Evolutionary conservation across 2,329 filamentous ascomycete genomes (phyloP).

Genomic region (Beauveria sp.): DNA sequence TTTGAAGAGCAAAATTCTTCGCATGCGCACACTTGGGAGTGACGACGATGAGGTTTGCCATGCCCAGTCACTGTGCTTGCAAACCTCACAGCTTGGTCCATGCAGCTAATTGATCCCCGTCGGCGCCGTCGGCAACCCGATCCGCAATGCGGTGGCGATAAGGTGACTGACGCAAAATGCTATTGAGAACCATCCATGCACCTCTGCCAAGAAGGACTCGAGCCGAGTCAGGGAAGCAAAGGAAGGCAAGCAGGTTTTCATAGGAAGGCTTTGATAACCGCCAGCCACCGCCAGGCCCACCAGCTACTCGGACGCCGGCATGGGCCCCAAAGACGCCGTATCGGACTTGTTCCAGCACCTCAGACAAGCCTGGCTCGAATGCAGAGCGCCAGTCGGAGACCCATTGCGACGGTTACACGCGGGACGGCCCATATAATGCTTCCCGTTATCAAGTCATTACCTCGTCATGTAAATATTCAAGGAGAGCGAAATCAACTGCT

Average conservation of each 20-base stretch:
- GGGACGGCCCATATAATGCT: not conserved
- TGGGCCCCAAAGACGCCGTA: conserved; percentile 3
- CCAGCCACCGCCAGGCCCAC: not conserved
- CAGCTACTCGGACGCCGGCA: not conserved
- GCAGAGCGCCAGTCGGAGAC: not conserved
- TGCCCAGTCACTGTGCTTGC: not conserved
- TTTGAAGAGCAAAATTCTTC: too few species aligned
- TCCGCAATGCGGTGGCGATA: not conserved
- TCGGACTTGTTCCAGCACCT: conserved; percentile 8
- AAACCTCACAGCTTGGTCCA: too few species aligned
- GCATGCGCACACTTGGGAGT: not conserved
- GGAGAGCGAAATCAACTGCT: too few species aligned
- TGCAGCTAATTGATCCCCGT: too few species aligned
- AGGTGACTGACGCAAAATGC: not conserved
- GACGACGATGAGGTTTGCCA: not conserved
- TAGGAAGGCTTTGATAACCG: not conserved
- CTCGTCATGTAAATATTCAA: not conserved
- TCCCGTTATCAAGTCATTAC: not conserved
- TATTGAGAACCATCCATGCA: not conserved
- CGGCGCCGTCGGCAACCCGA: too few species aligned
- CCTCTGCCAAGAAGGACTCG: too few species aligned
- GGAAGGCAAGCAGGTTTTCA: too few species aligned
- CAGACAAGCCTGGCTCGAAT: not conserved
- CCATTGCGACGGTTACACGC: conserved; percentile 10
- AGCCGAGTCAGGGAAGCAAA: too few species aligned